Evolutionary conservation across 2,329 filamentous ascomycete species (phyloP).

Genomic region (Aspergillus persii): DNA sequence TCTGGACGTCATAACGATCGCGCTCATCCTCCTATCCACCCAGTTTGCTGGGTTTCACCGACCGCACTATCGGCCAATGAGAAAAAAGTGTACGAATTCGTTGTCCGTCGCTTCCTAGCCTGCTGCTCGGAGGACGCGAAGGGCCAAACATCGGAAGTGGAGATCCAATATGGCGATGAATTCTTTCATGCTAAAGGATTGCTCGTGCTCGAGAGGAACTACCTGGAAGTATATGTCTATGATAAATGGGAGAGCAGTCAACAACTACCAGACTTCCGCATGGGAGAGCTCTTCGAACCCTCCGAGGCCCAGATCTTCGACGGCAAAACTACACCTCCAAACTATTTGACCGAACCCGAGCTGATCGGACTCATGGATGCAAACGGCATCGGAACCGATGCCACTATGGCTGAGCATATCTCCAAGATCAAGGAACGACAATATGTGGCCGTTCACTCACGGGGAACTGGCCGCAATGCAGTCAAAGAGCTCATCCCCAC

Average conservation of each 20-base stretch:
- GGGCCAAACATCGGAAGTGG: constrained; percentile 80
- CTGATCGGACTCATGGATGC: constrained; percentile 96
- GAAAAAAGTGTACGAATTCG: constrained; percentile 83
- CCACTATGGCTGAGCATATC: constrained; percentile 98
- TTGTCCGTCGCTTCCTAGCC: constrained; percentile 85
- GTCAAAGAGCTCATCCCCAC: constrained; percentile 91
- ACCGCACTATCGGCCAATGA: constrained; percentile 62
- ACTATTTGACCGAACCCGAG: constrained; percentile 90
- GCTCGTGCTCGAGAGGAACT: constrained; percentile 83
- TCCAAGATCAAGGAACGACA: constrained; percentile 87
- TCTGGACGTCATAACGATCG: constrained; percentile 89
- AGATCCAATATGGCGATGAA: constrained; percentile 80
- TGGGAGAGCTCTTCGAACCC: constrained; percentile 81
- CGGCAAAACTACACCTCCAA: constrained; percentile 82
- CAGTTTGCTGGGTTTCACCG: constrained; percentile 76
- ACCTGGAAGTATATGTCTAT: constrained; percentile 92
- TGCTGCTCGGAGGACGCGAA: constrained; percentile 94
- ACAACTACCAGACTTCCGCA: constrained; percentile 73
- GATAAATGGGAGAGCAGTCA: constrained; percentile 92
- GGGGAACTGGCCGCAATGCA: constrained; percentile 45
- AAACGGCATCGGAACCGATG: constrained; percentile 96
- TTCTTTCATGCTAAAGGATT: constrained; percentile 78
- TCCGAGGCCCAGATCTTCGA: constrained; percentile 86
- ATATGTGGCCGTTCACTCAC: constrained; percentile 71
- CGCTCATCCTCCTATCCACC: constrained; percentile 95